Base-by-base conservation (phyloP, 1,284 basidiomycete species). In the Heliocybe sulcata region DNA sequence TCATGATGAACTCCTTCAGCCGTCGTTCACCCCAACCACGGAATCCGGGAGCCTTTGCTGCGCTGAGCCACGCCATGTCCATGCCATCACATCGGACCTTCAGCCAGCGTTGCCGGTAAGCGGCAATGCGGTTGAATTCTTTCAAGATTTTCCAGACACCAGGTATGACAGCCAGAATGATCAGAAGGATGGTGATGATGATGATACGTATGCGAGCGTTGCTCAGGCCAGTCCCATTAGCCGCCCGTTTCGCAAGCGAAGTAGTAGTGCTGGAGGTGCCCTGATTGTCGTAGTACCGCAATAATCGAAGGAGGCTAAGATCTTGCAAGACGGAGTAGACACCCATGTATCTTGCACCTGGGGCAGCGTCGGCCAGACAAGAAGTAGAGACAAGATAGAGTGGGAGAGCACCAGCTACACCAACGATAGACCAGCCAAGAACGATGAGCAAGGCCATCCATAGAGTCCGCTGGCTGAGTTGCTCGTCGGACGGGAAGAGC, bases 121-220 rank as follows among this genome's bases (percentile, higher is more conserved):
- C 73, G 2, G 79, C 75, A 3, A 88, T 68, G 11, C 65, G 69
- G 58, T 77, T 79, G 63, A 88, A 85, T 65, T 89, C 82, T 57
- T 72, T 74, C 47, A 87, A 61, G n/a, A 91, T 76, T 61, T 83
- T 80, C 65, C 75, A 80, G 27, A 92, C 63, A 0, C 83, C 80
- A 1, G 89, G 88, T 0, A 86, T 63, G 11, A 90, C 66, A 2
- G 78, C 82, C 11, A 90, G 64, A 2, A 80, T 73, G 42, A 87
- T 69, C 3, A 81, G 69, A 12, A 92, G 63, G 2, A 77, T 79
- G 0, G 85, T 82, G 23, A 90, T 68, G 47, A 97, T 71, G 54
- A 94, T 83, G 68, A 95, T 88, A 64, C 83, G 88, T 51, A 98
- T 76, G 57, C 83, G 87, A 45, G 80, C 72, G 33, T 83, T 73